Conservation (phyloP, 202 grass and related monocot species). For the Miscanthus sacchariflorus region DNA sequence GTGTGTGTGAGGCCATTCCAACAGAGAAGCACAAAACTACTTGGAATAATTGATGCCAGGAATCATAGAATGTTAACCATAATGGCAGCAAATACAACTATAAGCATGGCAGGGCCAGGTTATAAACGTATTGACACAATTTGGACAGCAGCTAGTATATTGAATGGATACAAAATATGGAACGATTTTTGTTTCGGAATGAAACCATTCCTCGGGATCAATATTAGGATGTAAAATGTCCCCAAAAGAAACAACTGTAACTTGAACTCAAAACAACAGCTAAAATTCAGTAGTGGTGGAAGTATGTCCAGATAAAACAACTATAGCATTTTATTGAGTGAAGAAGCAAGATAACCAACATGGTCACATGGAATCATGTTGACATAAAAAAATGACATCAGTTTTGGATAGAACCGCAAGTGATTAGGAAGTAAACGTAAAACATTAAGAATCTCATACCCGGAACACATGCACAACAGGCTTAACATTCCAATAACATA, state of each 20-base stretch:
- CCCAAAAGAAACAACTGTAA: not conserved
- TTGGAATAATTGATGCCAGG: too few relatives aligned
- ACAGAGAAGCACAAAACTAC: too few relatives aligned
- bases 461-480: constrained; percentile 88
- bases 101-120: too few relatives aligned
- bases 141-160: not conserved
- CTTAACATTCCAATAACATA: constrained; percentile 46
- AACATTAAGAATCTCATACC: constrained; percentile 55
- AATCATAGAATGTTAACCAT: too few relatives aligned
- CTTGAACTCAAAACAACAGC: constrained; percentile 18
- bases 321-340: constrained; percentile 16
- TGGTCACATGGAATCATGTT: not conserved
- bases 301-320: constrained; percentile 30
- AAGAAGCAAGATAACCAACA: constrained; percentile 31
- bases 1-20: too few relatives aligned
- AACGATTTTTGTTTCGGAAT: constrained; percentile 2
- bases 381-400: not conserved
- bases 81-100: too few relatives aligned
- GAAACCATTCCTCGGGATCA: not conserved
- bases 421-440: constrained; percentile 10
- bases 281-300: constrained; percentile 18
- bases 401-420: constrained; percentile 17
- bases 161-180: constrained; percentile 23
- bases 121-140: too few relatives aligned
- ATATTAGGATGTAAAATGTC: constrained; percentile 6